Evolutionary conservation across 106 monocot genomes (phyloP).

Genomic region (Acorus gramineus): DNA sequence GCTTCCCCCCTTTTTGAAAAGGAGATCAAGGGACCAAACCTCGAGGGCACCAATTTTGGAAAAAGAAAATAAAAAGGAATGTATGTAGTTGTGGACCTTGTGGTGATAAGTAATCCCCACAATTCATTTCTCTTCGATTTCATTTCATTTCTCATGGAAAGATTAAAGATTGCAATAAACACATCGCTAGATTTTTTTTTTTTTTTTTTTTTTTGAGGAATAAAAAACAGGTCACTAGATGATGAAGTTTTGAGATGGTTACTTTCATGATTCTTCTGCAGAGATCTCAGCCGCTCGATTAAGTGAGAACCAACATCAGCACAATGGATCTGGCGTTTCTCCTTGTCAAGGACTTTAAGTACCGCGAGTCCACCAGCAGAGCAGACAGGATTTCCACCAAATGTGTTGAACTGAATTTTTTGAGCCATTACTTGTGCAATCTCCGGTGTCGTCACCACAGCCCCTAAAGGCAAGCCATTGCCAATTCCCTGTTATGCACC

Average conservation of each 20-base stretch:
- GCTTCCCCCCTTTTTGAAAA: too few species aligned
- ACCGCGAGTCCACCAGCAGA: slow-evolving; percentile 89
- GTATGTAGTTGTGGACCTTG: too few species aligned
- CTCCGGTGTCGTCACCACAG: slow-evolving; percentile 95
- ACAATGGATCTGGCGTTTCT: slow-evolving; percentile 76
- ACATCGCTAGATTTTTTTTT: too few species aligned
- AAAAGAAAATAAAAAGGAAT: too few species aligned
- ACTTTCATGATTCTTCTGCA: slow-evolving; percentile 89
- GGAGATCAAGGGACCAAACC: too few species aligned
- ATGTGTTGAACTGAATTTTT: slow-evolving; percentile 91
- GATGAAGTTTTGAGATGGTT: slow-evolving; percentile 1
- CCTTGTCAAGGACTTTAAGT: slow-evolving; percentile 87
- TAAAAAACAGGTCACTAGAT: not conserved
- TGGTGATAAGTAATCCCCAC: too few species aligned
- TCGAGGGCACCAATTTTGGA: too few species aligned
- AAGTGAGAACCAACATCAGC: slow-evolving; percentile 73
- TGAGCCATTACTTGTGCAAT: slow-evolving; percentile 83
- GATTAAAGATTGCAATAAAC: too few species aligned
- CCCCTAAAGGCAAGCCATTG: slow-evolving; percentile 91
- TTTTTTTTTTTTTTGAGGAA: not conserved
- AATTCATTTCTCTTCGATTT: too few species aligned
- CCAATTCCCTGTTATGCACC: slow-evolving; percentile 69
- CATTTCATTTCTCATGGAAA: too few species aligned
- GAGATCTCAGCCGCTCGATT: slow-evolving; percentile 49
- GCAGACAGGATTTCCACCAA: slow-evolving; percentile 94